Evolutionary conservation across 495 filamentous ascomycete species (phyloP).

Genomic region (Xylaria venustula): DNA sequence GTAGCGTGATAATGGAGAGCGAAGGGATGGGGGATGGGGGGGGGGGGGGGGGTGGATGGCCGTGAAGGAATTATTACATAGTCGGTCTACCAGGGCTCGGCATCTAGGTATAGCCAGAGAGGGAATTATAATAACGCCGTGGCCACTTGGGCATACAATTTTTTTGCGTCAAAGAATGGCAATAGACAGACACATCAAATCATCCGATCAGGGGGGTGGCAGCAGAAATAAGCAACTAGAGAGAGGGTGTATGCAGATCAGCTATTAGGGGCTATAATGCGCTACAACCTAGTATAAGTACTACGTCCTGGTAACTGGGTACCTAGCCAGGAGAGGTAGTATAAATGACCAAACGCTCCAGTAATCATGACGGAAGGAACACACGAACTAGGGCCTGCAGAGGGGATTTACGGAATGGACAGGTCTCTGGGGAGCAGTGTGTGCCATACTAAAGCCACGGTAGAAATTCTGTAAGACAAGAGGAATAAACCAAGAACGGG

Average conservation of each 20-base stretch:
- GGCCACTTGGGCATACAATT: too few relatives aligned
- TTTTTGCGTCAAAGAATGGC: too few relatives aligned
- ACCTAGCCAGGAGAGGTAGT: neutral
- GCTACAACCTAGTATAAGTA: neutral
- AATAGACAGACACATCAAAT: constrained; percentile 7
- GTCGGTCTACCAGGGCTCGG: neutral
- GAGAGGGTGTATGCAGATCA: neutral
- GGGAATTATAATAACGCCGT: constrained; percentile 7
- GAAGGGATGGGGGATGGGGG: constrained; percentile 4
- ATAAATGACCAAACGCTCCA: neutral
- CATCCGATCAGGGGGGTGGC: constrained; percentile 12
- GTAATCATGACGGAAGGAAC: constrained; percentile 1
- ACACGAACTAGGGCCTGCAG: neutral
- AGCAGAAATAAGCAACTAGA: neutral
- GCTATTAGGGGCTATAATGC: neutral
- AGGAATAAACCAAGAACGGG: constrained; percentile 3
- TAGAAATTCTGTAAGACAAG: constrained; percentile 1
- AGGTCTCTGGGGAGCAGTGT: neutral
- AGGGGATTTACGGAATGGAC: constrained; percentile 8
- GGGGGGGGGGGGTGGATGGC: constrained; percentile 13
- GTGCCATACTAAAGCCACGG: constrained; percentile 3
- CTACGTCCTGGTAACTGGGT: neutral
- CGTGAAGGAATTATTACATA: constrained; percentile 15
- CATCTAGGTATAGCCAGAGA: constrained; percentile 3
- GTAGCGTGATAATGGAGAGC: neutral